phyloP scores from a whole-genome alignment of 2,329 filamentous ascomycete genomes.

The Diaporthe batatas region DNA sequence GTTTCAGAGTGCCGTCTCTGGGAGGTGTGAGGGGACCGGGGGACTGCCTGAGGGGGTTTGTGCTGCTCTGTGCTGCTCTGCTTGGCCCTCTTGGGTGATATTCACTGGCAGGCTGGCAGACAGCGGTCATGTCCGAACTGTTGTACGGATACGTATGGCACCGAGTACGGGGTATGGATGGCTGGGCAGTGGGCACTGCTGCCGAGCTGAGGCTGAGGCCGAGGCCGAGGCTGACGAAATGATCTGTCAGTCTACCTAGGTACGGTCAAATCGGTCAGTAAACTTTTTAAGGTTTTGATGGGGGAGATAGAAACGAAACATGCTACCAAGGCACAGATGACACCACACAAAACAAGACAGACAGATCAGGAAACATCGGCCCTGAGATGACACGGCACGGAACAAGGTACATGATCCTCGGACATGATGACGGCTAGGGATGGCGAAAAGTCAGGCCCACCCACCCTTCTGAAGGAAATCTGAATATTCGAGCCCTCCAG shows the following conservation, averaged over 20 bases:
- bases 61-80: not conserved
- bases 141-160: too few species aligned
- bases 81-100: slow-evolving; percentile 10
- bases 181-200: slow-evolving; percentile 2
- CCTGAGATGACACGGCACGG: not conserved
- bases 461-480: too few species aligned
- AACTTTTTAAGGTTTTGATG: not conserved
- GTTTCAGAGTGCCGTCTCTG: slow-evolving; percentile 2
- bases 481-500: too few species aligned
- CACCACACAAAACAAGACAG: slow-evolving; percentile 7
- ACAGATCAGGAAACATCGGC: too few species aligned
- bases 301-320: slow-evolving; percentile 4
- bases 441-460: too few species aligned
- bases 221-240: slow-evolving; percentile 19
- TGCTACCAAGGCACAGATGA: not conserved
- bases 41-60: not conserved
- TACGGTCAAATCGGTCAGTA: not conserved
- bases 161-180: not conserved
- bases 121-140: too few species aligned
- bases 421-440: not conserved
- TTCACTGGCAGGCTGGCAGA: not conserved
- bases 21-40: not conserved
- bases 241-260: slow-evolving; percentile 13
- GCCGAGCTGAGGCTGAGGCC: not conserved
- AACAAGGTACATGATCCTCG: not conserved